These are phyloP conservation scores for Yarrowia galli DNA, from an alignment of 1,139 yeast genomes.

Conservation along the genomic window DNA sequence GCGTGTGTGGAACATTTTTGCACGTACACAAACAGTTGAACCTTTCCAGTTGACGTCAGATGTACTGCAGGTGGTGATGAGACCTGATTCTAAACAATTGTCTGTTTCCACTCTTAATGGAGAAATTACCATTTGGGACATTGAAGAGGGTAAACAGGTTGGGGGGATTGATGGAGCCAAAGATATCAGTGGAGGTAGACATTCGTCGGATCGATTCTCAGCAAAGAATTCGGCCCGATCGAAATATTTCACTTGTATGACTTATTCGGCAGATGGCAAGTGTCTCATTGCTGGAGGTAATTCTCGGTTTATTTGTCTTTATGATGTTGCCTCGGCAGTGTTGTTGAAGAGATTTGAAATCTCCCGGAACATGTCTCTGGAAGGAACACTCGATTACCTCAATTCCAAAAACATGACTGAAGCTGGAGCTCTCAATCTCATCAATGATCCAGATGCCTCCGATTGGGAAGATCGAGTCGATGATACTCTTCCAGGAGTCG, in stretches of 20 bases:
- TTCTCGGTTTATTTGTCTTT: conserved; percentile 87
- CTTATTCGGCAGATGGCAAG: conserved; percentile 89
- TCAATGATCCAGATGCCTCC: conserved; percentile 82
- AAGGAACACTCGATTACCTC: conserved; percentile 82
- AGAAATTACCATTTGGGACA: conserved; percentile 80
- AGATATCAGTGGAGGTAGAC: conserved; percentile 89
- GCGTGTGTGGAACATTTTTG: conserved; percentile 90
- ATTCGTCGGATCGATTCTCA: conserved; percentile 78
- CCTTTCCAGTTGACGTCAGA: conserved; percentile 87
- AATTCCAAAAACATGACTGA: conserved; percentile 86
- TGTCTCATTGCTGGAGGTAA: conserved; percentile 92
- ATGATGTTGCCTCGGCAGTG: conserved; percentile 88
- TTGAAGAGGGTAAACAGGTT: conserved; percentile 79
- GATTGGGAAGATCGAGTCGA: conserved; percentile 87
- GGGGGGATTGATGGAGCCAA: conserved; percentile 86
- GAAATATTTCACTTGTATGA: conserved; percentile 79
- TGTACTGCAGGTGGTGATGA: conserved; percentile 80
- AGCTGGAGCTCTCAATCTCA: conserved; percentile 82
- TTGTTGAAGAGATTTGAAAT: conserved; percentile 80
- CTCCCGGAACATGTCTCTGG: conserved; percentile 86
- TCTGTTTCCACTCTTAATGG: conserved; percentile 93
- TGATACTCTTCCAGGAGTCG: conserved; percentile 82
- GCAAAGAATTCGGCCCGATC: conserved; percentile 84
- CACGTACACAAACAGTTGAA: conserved; percentile 79
- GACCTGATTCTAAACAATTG: conserved; percentile 91